These are phyloP conservation scores for Hylodesmum podocarpum DNA, from an alignment of 306 rosid genomes.

Conservation along the genomic window DNA sequence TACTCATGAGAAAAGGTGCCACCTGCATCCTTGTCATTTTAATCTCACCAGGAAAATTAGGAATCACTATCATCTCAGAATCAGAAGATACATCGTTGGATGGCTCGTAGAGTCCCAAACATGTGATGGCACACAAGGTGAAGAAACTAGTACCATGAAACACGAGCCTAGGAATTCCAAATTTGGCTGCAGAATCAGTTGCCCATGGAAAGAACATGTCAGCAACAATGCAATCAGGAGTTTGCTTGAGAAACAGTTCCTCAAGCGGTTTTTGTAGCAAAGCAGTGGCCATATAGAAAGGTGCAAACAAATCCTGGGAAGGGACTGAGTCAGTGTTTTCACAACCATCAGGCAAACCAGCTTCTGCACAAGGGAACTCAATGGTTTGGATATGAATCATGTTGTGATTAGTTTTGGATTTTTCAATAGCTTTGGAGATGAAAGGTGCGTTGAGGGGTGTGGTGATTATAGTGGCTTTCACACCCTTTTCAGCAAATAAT, in stretches of 20 bases:
- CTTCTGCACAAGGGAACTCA: background rate
- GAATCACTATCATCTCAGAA: slow-evolving; percentile 34
- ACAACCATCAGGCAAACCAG: slow-evolving; percentile 36
- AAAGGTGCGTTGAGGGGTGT: slow-evolving; percentile 36
- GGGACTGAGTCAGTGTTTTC: slow-evolving; percentile 17
- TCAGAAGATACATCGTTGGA: slow-evolving; percentile 35
- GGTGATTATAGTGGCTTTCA: slow-evolving; percentile 46
- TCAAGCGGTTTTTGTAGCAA: slow-evolving; percentile 36
- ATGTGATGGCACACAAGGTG: slow-evolving; percentile 10
- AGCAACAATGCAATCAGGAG: slow-evolving; percentile 28
- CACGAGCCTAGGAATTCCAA: slow-evolving; percentile 38
- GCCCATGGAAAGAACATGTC: slow-evolving; percentile 39
- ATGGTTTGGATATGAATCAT: slow-evolving; percentile 21
- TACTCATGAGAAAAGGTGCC: background rate
- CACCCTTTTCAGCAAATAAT: slow-evolving; percentile 30
- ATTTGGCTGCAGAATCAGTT: background rate
- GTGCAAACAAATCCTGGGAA: background rate
- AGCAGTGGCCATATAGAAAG: background rate
- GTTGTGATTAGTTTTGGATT: background rate
- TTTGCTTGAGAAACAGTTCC: background rate
- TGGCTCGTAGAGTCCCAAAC: slow-evolving; percentile 20
- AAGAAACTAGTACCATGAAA: slow-evolving; percentile 35
- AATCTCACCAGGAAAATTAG: slow-evolving; percentile 43
- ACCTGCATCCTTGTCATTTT: slow-evolving; percentile 24
- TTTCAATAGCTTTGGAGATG: slow-evolving; percentile 30